Evolutionary conservation across 306 rosid genomes (phyloP).

Genomic region (Rubus idaeus): DNA sequence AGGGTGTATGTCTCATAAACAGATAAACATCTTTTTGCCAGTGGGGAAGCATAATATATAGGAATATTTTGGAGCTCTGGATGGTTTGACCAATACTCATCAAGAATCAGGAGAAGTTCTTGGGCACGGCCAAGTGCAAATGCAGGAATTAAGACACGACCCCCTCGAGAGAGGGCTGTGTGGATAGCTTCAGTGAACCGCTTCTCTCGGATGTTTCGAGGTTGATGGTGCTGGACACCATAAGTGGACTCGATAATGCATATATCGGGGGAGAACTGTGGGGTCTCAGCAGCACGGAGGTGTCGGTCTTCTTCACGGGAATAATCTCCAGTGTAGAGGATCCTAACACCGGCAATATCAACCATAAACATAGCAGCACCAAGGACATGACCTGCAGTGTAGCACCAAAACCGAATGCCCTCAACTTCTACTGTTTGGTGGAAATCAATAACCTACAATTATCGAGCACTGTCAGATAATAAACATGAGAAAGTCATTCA

Average conservation of each 20-base stretch:
- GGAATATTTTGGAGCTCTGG: slow-evolving; percentile 87
- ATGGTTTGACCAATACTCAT: slow-evolving; percentile 93
- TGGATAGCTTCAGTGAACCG: slow-evolving; percentile 89
- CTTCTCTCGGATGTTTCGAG: slow-evolving; percentile 80
- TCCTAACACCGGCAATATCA: slow-evolving; percentile 92
- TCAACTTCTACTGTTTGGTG: slow-evolving; percentile 92
- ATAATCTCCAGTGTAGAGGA: slow-evolving; percentile 91
- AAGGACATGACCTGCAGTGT: slow-evolving; percentile 94
- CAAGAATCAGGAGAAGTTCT: slow-evolving; percentile 88
- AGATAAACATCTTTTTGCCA: slow-evolving; percentile 84
- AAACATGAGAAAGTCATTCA: background rate
- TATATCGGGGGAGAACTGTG: slow-evolving; percentile 88
- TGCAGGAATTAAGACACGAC: slow-evolving; percentile 88
- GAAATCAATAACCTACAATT: slow-evolving; percentile 86
- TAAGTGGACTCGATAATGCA: slow-evolving; percentile 96
- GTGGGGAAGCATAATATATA: slow-evolving; percentile 93
- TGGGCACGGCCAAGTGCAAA: slow-evolving; percentile 97
- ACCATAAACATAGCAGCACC: slow-evolving; percentile 99
- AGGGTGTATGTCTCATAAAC: slow-evolving; percentile 96
- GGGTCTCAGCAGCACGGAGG: slow-evolving; percentile 96
- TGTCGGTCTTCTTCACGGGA: slow-evolving; percentile 97
- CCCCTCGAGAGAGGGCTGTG: slow-evolving; percentile 86
- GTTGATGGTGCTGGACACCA: slow-evolving; percentile 95
- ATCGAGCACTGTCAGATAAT: slow-evolving; percentile 20
- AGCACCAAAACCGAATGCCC: slow-evolving; percentile 95